Base-by-base conservation (phyloP, 139 green algal species). In the Choricystis sp. region DNA sequence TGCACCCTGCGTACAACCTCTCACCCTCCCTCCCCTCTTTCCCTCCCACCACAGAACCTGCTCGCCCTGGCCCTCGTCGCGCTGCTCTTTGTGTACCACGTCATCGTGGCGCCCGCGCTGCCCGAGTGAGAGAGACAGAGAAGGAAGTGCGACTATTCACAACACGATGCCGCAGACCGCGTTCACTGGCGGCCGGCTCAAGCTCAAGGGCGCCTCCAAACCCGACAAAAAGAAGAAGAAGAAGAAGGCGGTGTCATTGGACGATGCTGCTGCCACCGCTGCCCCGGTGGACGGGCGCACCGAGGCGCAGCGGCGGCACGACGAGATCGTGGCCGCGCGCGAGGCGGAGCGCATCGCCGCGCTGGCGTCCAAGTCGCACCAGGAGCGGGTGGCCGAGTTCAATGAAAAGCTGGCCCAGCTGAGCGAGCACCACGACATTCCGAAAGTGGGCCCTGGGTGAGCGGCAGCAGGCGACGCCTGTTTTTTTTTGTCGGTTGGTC, bases 361-460 rank as follows among this genome's bases (percentile, higher is more conserved):
- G 70, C 49, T 74, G 23, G 86, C 85, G 0, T 9, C 52, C 19
- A 94, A 95, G 75, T 85, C 76, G 2, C 86, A 96, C 60, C 69
- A 75, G 30, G 84, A 95, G 26, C 74, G 79, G 14, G 76, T 96
- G 29, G 40, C 60, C 60, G 83, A 92, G 2, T 92, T 88, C 68
- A 94, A 94, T 70, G 81, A 85, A 26, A 76, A 92, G 62, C 72
- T 94, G 26, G 71, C 78, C 3, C 77, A 77, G 26, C 66, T 94
- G 4, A 82, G 69, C 0, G 86, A 94, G 72, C 86, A 94, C 72
- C 81, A 94, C 62, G 86, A 94, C 63, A 94, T 94, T 28, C 86
- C 86, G 0, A 85, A 86, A 57, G 86, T 94, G 5, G 83, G 85
- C 0, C 83, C 83, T 28, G 83, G 83, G 20, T 90, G 72, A 83